Conservation (phyloP, 495 filamentous ascomycete species). For the Penicillium steckii region DNA sequence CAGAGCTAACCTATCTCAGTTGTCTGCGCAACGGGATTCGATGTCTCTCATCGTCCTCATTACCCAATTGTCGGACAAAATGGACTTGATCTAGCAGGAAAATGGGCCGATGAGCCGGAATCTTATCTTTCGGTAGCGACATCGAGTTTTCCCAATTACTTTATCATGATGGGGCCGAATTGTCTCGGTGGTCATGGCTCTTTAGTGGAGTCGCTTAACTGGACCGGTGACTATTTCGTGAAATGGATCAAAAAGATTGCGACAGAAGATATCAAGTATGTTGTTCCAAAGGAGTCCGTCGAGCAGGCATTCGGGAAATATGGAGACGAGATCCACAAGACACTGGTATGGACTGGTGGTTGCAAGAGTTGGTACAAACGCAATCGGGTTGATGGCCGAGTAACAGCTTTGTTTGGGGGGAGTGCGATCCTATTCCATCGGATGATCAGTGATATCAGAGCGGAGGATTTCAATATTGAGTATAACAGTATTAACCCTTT, state of each 20-base stretch:
- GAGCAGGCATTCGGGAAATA: slow-evolving; percentile 44
- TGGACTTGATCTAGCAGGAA: slow-evolving; percentile 31
- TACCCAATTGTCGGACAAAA: slow-evolving; percentile 39
- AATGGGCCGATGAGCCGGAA: slow-evolving; percentile 29
- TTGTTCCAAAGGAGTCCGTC: slow-evolving; percentile 33
- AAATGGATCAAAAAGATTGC: slow-evolving; percentile 48
- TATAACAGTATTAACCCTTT: slow-evolving; percentile 46
- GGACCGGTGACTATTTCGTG: slow-evolving; percentile 49
- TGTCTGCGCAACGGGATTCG: slow-evolving; percentile 52
- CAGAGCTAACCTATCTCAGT: background rate
- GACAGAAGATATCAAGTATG: slow-evolving; percentile 46
- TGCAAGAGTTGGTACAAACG: slow-evolving; percentile 53
- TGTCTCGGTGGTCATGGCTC: slow-evolving; percentile 36
- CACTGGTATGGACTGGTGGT: slow-evolving; percentile 43
- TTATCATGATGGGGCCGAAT: slow-evolving; percentile 39
- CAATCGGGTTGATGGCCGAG: slow-evolving; percentile 34
- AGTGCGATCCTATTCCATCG: slow-evolving; percentile 50
- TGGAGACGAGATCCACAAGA: slow-evolving; percentile 41
- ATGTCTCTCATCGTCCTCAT: slow-evolving; percentile 38
- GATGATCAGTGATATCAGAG: slow-evolving; percentile 41
- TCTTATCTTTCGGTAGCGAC: slow-evolving; percentile 27
- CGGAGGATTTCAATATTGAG: slow-evolving; percentile 50
- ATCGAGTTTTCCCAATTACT: slow-evolving; percentile 34
- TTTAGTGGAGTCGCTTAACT: slow-evolving; percentile 48
- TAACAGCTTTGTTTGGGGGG: slow-evolving; percentile 46